phyloP scores from a whole-genome alignment of 176 grass and related monocot genomes.

The Zoysia pacifica region DNA sequence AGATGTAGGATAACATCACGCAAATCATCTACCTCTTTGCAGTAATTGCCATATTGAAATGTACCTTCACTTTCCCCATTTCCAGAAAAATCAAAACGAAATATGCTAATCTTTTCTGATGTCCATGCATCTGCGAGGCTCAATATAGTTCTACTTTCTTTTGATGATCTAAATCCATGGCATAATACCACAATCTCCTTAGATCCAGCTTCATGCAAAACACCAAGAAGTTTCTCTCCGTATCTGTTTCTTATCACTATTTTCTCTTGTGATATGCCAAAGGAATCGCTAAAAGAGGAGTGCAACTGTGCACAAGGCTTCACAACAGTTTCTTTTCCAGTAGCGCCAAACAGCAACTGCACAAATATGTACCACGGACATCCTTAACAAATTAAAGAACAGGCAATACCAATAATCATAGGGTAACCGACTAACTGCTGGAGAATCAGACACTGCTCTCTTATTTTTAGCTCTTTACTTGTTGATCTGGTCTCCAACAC shows the following conservation, averaged over 20 bases:
- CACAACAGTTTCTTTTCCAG: conserved; percentile 35
- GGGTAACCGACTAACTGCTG: not conserved
- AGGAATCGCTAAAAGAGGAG: conserved; percentile 51
- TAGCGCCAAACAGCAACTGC: conserved; percentile 63
- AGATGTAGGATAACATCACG: conserved; percentile 53
- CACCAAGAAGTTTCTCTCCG: conserved; percentile 65
- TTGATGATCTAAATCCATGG: conserved; percentile 90
- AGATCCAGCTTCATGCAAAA: conserved; percentile 77
- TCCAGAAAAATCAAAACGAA: conserved; percentile 75
- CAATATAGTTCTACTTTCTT: conserved; percentile 71
- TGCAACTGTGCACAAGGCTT: conserved; percentile 32
- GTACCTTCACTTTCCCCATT: conserved; percentile 86
- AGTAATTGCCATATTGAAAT: conserved; percentile 88
- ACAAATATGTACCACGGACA: conserved; percentile 42
- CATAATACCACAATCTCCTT: conserved; percentile 70
- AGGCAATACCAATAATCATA: conserved; percentile 21
- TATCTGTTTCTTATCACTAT: conserved; percentile 65
- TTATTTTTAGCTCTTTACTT: not conserved
- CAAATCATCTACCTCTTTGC: conserved; percentile 78
- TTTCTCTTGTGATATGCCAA: conserved; percentile 53
- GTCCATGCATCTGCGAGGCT: conserved; percentile 57
- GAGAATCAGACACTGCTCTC: not conserved
- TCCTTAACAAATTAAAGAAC: conserved; percentile 35
- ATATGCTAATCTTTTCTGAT: conserved; percentile 66
- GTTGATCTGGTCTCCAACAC: not conserved